Percentiles rank a stretch among this genome's conserved stretches.
phyloP scores from a whole-genome alignment of 768 basidiomycete genomes.

The Kwoniella sp. region DNA sequence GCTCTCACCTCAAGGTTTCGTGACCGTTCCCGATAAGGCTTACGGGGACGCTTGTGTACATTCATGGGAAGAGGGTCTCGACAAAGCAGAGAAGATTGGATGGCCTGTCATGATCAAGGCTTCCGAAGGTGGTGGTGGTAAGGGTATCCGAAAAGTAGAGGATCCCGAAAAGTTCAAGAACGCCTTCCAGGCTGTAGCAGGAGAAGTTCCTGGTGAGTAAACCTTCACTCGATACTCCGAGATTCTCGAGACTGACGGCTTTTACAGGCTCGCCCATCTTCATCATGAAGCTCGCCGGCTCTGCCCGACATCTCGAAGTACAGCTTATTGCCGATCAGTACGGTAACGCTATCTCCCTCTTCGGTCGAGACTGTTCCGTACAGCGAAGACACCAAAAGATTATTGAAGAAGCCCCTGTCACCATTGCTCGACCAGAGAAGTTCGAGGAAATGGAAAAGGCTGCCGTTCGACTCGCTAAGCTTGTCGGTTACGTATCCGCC shows the following conservation, averaged over 20 bases:
- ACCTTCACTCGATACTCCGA: too few relatives aligned
- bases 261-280: slow-evolving; percentile 90
- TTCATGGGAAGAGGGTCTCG: slow-evolving; percentile 80
- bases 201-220: slow-evolving; percentile 87
- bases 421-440: slow-evolving; percentile 85
- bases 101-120: slow-evolving; percentile 99
- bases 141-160: slow-evolving; percentile 96
- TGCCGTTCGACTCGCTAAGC: slow-evolving; percentile 96
- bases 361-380: slow-evolving; percentile 98
- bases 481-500: slow-evolving; percentile 97
- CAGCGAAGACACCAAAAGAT: slow-evolving; percentile 99
- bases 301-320: slow-evolving; percentile 95
- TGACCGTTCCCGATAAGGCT: slow-evolving; percentile 88
- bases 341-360: slow-evolving; percentile 97
- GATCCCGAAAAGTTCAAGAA: slow-evolving; percentile 84
- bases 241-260: too few relatives aligned
- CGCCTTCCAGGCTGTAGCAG: slow-evolving; percentile 86
- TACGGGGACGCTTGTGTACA: slow-evolving; percentile 87
- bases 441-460: slow-evolving; percentile 99
- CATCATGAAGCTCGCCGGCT: slow-evolving; percentile 99
- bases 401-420: slow-evolving; percentile 98
- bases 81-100: slow-evolving; percentile 81
- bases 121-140: slow-evolving; percentile 97
- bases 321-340: slow-evolving; percentile 99
- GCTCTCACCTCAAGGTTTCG: slow-evolving; percentile 81